These are phyloP conservation scores for Tylopilus sp. DNA, from an alignment of 1,284 basidiomycete genomes.

Conservation along the genomic window DNA sequence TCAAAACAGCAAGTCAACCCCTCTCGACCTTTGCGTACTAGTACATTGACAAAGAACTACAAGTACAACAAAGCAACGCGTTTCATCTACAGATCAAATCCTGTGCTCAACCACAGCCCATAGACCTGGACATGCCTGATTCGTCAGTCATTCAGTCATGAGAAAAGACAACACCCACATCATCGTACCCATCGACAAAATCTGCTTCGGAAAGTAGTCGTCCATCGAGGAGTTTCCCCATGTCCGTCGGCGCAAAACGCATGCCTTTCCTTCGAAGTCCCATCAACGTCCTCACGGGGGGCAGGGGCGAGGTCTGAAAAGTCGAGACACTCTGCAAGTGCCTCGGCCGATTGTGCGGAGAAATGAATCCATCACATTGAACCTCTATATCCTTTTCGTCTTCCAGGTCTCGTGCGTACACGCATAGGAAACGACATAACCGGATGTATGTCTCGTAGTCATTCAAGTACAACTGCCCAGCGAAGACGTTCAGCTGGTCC, in stretches of 20 bases:
- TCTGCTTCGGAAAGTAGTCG: slow-evolving; percentile 28
- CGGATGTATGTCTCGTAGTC: slow-evolving; percentile 33
- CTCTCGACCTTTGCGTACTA: background rate
- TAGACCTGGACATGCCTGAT: too few species aligned
- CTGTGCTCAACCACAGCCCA: too few species aligned
- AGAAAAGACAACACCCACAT: too few species aligned
- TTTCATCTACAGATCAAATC: background rate
- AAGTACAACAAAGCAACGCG: background rate
- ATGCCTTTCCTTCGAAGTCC: slow-evolving; percentile 40
- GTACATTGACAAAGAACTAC: background rate
- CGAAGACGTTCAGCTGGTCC: slow-evolving; percentile 32
- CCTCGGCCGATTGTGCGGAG: slow-evolving; percentile 16
- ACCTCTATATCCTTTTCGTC: slow-evolving; percentile 8
- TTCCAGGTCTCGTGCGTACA: slow-evolving; percentile 27
- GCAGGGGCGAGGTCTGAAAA: slow-evolving; percentile 22
- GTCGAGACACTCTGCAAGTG: slow-evolving; percentile 8
- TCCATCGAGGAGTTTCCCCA: slow-evolving; percentile 41
- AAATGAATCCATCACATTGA: slow-evolving; percentile 38
- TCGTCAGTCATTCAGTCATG: too few species aligned
- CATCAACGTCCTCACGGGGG: slow-evolving; percentile 35
- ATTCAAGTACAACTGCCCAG: slow-evolving; percentile 30
- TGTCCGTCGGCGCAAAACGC: slow-evolving; percentile 36
- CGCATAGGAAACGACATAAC: slow-evolving; percentile 16
- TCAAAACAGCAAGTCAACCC: slow-evolving; percentile 7
- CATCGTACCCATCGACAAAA: slow-evolving; percentile 5